These are phyloP conservation scores for Solanum hybrid DNA, from an alignment of 305 asterid species.

Conservation along the genomic window DNA sequence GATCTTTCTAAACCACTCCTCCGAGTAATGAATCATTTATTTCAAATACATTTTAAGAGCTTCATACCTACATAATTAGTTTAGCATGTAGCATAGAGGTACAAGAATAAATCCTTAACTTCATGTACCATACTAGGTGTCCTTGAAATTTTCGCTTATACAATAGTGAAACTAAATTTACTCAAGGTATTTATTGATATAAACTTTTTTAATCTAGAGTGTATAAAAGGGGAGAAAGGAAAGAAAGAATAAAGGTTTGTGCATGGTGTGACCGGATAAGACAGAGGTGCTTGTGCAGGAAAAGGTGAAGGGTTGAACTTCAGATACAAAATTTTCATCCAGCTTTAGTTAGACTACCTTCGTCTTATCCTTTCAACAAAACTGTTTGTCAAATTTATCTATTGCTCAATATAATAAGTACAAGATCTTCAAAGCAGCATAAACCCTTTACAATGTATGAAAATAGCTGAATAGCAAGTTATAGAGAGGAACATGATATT, in stretches of 20 bases:
- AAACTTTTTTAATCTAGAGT: background rate
- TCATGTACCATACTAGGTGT: background rate
- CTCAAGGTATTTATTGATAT: background rate
- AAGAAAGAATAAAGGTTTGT: background rate
- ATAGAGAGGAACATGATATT: background rate
- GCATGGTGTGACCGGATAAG: background rate
- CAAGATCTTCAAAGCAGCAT: background rate
- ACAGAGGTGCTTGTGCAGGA: background rate
- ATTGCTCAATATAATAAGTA: background rate
- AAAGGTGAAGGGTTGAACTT: constrained; percentile 1
- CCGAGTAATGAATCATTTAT: background rate
- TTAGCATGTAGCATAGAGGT: background rate
- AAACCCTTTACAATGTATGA: background rate
- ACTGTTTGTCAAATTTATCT: background rate
- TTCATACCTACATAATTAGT: background rate
- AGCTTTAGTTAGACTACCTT: background rate
- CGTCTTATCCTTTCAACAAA: background rate
- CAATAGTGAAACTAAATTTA: background rate
- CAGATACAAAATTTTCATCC: background rate
- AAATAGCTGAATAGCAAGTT: background rate
- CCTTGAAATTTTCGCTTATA: background rate
- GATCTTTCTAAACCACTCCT: background rate
- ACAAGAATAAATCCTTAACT: background rate
- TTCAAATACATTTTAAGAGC: background rate
- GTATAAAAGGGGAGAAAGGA: background rate